Evolutionary conservation across 495 filamentous ascomycete species (phyloP), one percentile per base, ranked within the genome.

Genomic region (Talaromyces nanjingensis): DNA sequence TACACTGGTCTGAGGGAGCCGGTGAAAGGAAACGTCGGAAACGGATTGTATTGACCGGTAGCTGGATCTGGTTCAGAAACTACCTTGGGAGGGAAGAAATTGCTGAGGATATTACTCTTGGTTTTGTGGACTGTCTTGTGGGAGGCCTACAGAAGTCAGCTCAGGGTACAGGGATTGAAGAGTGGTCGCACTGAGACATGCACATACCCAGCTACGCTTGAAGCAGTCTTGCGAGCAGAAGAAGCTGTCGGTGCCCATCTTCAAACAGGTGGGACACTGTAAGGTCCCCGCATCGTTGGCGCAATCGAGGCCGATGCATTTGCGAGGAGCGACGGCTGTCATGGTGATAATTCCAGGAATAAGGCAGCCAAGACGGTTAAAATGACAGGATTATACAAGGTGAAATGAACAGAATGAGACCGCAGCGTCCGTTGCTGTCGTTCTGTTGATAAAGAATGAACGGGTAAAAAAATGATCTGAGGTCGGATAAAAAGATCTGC

Each of bases 191-290:
- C 22, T n/a, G 14, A 60, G 42, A 59, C 4, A 11, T 33, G n/a
- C 16, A 65, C 88, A 72, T 85, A 98, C 94, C 94, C 94, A 98
- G 79, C 91, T 98, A 72, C 86, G 86, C 81, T 97, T 98, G 79
- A 98, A 98, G 83, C 94, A 98, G 70, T 98, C 96, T 72, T 98
- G 96, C 11, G 92, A 92, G 80, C 94, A 98, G 81, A 98, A 98
- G 75, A 85, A 96, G 77, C 91, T 94, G 72, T 93, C 91, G 70
- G 89, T 93, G 57, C 90, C 92, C 59, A 90, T 74, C 75, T 93
- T 97, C 64, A 97, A 80, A 69, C 94, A 98, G 55, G 89, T 97
- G 27, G 94, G 94, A 79, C 94, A 98, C 73, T 98, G 92, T 12
- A 98, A 77, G 25, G 86, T 79, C 37, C 91, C 87, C 49, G 91